These are phyloP conservation scores for Fusarium sp. DNA, from an alignment of 2,329 filamentous ascomycete genomes.

Conservation along the genomic window DNA sequence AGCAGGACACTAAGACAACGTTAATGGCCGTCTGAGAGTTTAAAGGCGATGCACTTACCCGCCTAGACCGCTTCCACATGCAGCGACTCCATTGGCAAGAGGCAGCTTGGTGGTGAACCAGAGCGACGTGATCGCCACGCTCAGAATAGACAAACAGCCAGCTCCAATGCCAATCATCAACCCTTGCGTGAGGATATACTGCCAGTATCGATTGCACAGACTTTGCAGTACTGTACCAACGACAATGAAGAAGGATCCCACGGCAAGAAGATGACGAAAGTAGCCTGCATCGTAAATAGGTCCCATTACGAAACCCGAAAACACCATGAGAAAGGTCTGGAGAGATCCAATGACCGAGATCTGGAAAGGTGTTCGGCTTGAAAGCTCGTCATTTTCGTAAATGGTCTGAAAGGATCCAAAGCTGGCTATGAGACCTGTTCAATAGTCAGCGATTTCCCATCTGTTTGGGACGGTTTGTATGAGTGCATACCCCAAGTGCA, in stretches of 20 bases:
- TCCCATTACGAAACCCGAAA: slow-evolving; percentile 37
- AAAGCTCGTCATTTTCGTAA: slow-evolving; percentile 30
- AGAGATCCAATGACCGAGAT: slow-evolving; percentile 40
- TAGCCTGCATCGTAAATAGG: slow-evolving; percentile 39
- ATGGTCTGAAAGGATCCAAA: slow-evolving; percentile 44
- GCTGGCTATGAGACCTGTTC: slow-evolving; percentile 37
- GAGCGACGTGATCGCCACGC: slow-evolving; percentile 79
- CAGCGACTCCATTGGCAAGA: slow-evolving; percentile 81
- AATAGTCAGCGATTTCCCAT: neutral
- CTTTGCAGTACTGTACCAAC: slow-evolving; percentile 36
- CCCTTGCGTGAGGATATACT: slow-evolving; percentile 83
- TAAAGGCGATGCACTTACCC: slow-evolving; percentile 51
- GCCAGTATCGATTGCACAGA: slow-evolving; percentile 69
- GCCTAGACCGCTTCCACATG: slow-evolving; percentile 76
- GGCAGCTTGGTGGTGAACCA: slow-evolving; percentile 80
- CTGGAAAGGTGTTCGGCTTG: slow-evolving; percentile 22
- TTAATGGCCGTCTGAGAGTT: rapidly evolving
- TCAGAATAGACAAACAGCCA: slow-evolving; percentile 82
- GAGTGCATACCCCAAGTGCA: slow-evolving; percentile 38
- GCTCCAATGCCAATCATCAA: slow-evolving; percentile 77
- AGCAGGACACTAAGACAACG: slow-evolving; percentile 20
- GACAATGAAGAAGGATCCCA: slow-evolving; percentile 32
- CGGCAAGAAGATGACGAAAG: slow-evolving; percentile 24
- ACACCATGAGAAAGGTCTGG: slow-evolving; percentile 40
- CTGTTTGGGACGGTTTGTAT: neutral